A percentile compares a stretch with the other conserved stretches of the same genome.
Conservation (phyloP, 305 asterid species). For the Fraxinus latifolia region DNA sequence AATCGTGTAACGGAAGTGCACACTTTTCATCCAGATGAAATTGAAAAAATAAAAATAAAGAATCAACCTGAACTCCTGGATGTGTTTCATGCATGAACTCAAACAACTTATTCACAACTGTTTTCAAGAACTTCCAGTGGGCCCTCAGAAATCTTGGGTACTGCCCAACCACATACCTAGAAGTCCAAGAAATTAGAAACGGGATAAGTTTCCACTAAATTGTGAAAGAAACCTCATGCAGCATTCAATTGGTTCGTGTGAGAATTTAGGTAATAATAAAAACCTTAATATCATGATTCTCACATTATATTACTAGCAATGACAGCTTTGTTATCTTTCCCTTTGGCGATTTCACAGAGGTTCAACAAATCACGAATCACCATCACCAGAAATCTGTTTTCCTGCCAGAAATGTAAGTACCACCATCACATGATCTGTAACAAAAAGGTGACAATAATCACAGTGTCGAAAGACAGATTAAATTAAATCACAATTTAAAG, state of each 20-base stretch:
- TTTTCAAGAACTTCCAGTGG: constrained; percentile 99
- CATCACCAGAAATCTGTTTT: constrained; percentile 94
- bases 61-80: constrained; percentile 97
- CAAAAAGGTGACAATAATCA: not conserved
- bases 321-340: constrained; percentile 98
- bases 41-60: constrained; percentile 7
- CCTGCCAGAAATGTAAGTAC: constrained; percentile 48
- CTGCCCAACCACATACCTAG: constrained; percentile 99
- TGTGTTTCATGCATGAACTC: constrained; percentile 99
- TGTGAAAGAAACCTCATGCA: not conserved
- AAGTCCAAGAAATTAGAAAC: constrained; percentile 17
- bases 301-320: constrained; percentile 98
- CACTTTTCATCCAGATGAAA: not conserved
- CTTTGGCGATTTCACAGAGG: constrained; percentile 94
- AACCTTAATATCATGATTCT: constrained; percentile 26
- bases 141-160: constrained; percentile 98
- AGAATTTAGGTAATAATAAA: not conserved
- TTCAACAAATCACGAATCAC: constrained; percentile 93
- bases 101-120: constrained; percentile 94
- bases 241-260: not conserved
- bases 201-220: not conserved
- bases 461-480: not conserved
- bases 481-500: not conserved
- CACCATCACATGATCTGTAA: not conserved
- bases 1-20: not conserved